Evolutionary conservation across 768 basidiomycete genomes (phyloP), one percentile per base, ranked within the genome.

Genomic region (Naganishia onofrii): DNA sequence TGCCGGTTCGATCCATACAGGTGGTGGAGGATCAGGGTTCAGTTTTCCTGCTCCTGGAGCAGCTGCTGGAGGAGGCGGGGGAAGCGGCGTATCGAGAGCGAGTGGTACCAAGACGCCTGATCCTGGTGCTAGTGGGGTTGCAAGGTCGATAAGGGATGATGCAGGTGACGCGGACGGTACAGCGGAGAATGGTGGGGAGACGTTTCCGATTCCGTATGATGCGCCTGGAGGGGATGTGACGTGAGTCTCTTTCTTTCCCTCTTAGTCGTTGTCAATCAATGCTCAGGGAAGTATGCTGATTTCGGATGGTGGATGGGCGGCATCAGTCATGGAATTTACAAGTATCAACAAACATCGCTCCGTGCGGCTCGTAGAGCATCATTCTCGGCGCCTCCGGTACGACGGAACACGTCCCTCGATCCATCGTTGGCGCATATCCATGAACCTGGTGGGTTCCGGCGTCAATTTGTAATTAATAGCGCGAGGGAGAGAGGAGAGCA

Each of bases 361-460:
- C 21, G 86, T 91, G 51, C 83, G 85, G 21, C 88, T 91, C 46
- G 83, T 89, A 31, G 57, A n/a, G 85, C 86, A 44, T 92, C 90
- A 0, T 90, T 86, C 74, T 84, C 88, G 10, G 69, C 70, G 65
- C 76, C 57, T 15, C 57, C 34, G 9, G 29, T 71, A 55, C 74
- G 54, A 72, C 74, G 70, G 13, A 58, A 67, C 23, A 26, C 67
- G 13, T 44, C 36, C 8, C 26, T 71, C 52, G 86, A 91, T 76
- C 91, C 94, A 23, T 89, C 86, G 2, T 90, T 96, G 68, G 89
- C 93, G 75, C 92, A 94, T 74, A 93, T 98, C 65, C 92, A 92
- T 71, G 91, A 95, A 77, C 95, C 94, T 0, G 94, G 94, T 67
- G 94, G 93, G 0, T 96, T 97, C 82, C 85, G 94, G 74, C 85